A percentile compares a stretch with the other conserved stretches of the same genome.
Conservation (phyloP, 768 basidiomycete species). For the Trichaptum fuscoviolaceum region DNA sequence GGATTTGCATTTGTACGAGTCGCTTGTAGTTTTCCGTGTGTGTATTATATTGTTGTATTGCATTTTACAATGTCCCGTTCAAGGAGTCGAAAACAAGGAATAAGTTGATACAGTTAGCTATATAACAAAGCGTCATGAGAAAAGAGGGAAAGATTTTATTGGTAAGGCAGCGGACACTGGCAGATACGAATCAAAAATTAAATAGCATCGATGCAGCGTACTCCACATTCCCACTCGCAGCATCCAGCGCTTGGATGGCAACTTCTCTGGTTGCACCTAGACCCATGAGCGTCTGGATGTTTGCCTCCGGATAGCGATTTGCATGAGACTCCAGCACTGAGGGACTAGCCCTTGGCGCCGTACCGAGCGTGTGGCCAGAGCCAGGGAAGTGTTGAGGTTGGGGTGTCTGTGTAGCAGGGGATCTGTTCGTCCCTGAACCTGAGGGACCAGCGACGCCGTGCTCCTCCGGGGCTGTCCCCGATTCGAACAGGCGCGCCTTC, state of each 20-base stretch:
- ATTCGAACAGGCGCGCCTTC: constrained; percentile 51
- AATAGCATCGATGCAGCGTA: constrained; percentile 87
- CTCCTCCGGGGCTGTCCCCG: constrained; percentile 21
- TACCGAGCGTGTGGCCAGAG: constrained; percentile 55
- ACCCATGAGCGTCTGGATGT: constrained; percentile 61
- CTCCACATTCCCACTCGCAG: constrained; percentile 82
- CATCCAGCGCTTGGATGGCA: constrained; percentile 71
- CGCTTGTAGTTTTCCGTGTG: not conserved
- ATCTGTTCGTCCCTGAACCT: constrained; percentile 20
- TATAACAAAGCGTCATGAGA: not conserved
- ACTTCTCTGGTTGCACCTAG: constrained; percentile 74
- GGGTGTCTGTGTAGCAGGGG: constrained; percentile 16
- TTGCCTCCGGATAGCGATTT: constrained; percentile 47
- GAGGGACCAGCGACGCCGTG: constrained; percentile 20
- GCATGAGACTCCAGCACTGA: constrained; percentile 5
- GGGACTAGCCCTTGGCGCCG: constrained; percentile 29
- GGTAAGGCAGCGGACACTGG: not conserved
- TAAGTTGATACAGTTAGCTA: not conserved
- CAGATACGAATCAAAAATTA: constrained; percentile 9
- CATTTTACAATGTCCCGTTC: not conserved
- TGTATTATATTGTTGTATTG: not conserved
- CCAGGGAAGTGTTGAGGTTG: constrained; percentile 54
- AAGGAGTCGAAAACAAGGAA: not conserved
- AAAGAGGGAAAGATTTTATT: not conserved
- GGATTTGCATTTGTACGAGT: not conserved